Evolutionary conservation across 257 asterid species (phyloP), one percentile per base, ranked within the genome.

Genomic region (Plectranthus barbatus): DNA sequence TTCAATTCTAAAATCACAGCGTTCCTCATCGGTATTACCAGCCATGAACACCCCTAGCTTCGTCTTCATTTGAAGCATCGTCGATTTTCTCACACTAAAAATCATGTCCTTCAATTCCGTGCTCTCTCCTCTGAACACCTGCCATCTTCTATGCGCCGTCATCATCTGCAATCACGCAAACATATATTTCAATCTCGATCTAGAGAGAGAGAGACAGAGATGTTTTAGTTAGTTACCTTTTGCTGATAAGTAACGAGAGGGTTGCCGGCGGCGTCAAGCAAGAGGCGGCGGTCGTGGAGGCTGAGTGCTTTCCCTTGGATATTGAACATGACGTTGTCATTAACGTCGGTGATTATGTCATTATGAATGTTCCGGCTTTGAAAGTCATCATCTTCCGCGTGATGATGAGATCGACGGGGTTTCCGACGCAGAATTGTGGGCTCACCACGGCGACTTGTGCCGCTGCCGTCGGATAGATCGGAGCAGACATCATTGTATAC

Each of bases 171-270:
- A 76, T 57, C 29, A 29, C n/a, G n/a, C n/a, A n/a, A n/a, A n/a
- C n/a, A n/a, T n/a, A n/a, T n/a, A n/a, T n/a, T n/a, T n/a, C n/a
- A n/a, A n/a, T n/a, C n/a, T n/a, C n/a, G n/a, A n/a, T n/a, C n/a
- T n/a, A n/a, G n/a, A n/a, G n/a, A n/a, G n/a, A n/a, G n/a, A n/a
- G n/a, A n/a, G n/a, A n/a, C n/a, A n/a, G n/a, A n/a, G n/a, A n/a
- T n/a, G n/a, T n/a, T n/a, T n/a, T n/a, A n/a, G n/a, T n/a, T n/a
- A n/a, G n/a, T 31, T 29, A 88, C 96, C 88, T 89, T 89, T 56
- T 86, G 95, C 60, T 77, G 86, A 76, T 79, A 86, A 39, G 97
- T 83, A 80, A 89, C 41, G 57, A 92, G 9, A 21, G 95, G 95
- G 52, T 50, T 70, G 20, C 72, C 95, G 12, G 81, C 74, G 34